Percentiles rank a stretch among this genome's conserved stretches.
Evolutionary conservation across 2,329 filamentous ascomycete genomes (phyloP).

Genomic region (Ciborinia camelliae): DNA sequence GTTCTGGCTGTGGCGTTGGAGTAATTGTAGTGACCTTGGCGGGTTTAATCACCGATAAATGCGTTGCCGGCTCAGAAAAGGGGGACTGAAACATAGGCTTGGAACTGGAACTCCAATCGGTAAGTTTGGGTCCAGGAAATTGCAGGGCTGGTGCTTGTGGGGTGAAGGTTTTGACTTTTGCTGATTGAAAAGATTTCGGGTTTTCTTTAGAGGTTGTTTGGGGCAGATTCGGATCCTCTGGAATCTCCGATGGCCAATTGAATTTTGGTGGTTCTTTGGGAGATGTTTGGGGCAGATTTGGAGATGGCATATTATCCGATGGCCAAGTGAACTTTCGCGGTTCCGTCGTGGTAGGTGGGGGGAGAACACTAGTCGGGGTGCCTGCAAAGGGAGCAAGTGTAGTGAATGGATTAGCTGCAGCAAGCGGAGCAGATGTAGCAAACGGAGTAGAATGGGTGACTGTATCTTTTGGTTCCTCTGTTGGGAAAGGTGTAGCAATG

Average conservation of each 20-base stretch:
- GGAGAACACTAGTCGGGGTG: not conserved
- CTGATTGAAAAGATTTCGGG: not conserved
- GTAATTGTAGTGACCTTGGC: not conserved
- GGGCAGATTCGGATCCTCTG: not conserved
- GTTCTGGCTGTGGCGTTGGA: not conserved
- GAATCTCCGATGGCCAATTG: constrained; percentile 5
- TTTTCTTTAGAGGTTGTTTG: not conserved
- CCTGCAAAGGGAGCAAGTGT: not conserved
- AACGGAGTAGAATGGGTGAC: not conserved
- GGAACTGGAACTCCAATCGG: not conserved
- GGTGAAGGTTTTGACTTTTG: not conserved
- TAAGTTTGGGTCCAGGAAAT: constrained; percentile 1
- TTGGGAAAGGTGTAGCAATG: not conserved
- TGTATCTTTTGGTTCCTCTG: not conserved
- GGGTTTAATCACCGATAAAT: not conserved
- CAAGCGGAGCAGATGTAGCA: not conserved
- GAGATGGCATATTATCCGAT: not conserved
- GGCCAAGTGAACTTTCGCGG: constrained; percentile 11
- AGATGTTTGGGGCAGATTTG: not conserved
- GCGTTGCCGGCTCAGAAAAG: not conserved
- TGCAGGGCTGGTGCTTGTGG: not conserved
- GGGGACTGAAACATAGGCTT: constrained; percentile 5
- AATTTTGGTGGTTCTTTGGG: constrained; percentile 1
- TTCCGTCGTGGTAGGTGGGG: not conserved
- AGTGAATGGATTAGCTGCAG: not conserved